A percentile compares a stretch with the other conserved stretches of the same genome.
Evolutionary conservation across 306 rosid species (phyloP).

Genomic region (Argentina anserina): DNA sequence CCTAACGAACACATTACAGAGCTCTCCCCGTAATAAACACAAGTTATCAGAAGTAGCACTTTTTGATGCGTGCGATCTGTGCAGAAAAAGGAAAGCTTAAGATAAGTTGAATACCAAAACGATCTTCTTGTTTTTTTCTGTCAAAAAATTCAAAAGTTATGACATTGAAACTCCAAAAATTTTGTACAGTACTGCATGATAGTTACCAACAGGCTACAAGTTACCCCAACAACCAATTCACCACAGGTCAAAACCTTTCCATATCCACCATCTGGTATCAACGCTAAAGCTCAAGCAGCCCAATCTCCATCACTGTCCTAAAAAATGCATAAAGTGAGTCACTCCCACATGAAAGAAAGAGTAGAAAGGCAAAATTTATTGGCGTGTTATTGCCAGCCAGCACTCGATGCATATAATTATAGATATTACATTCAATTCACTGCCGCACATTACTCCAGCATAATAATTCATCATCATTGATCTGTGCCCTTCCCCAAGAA

Average conservation of each 20-base stretch:
- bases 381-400: not conserved
- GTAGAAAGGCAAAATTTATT: not conserved
- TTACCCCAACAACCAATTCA: not conserved
- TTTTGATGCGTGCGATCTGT: too few species aligned
- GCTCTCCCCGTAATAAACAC: too few species aligned
- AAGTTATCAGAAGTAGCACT: not conserved
- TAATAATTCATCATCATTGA: not conserved
- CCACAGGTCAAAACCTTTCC: not conserved
- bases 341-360: not conserved
- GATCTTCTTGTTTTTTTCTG: not conserved
- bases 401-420: not conserved
- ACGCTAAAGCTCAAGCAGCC: slow-evolving; percentile 39
- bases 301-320: slow-evolving; percentile 79
- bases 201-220: not conserved
- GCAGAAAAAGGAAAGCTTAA: not conserved
- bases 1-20: not conserved
- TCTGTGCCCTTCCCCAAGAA: not conserved
- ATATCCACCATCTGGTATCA: not conserved
- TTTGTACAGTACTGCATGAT: not conserved
- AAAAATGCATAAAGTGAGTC: not conserved
- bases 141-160: not conserved
- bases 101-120: not conserved
- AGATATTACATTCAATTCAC: not conserved
- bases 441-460: not conserved
- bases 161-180: not conserved